These are phyloP conservation scores for Crotalaria pallida DNA, from an alignment of 306 rosid species.

Conservation along the genomic window DNA sequence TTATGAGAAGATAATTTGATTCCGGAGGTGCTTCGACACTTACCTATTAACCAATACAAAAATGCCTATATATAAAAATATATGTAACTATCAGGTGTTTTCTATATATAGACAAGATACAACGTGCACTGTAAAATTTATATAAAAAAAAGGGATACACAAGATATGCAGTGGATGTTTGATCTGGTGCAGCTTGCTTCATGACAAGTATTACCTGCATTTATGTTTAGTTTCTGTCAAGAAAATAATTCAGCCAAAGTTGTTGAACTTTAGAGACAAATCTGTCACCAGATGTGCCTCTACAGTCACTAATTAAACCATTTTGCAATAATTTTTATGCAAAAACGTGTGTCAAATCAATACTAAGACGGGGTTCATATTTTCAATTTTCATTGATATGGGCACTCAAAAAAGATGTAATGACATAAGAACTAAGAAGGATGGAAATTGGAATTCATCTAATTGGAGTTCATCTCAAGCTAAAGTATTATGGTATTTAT, in stretches of 20 bases:
- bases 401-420: background rate
- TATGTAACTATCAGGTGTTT: background rate
- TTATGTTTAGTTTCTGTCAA: constrained; percentile 37
- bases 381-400: background rate
- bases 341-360: background rate
- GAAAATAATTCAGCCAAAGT: constrained; percentile 28
- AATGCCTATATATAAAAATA: constrained; percentile 9
- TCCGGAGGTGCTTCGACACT: constrained; percentile 28
- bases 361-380: background rate
- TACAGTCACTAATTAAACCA: constrained; percentile 24
- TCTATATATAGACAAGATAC: no score
- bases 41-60: constrained; percentile 13
- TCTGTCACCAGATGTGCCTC: constrained; percentile 32
- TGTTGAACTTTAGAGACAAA: constrained; percentile 32
- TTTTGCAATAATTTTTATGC: no score
- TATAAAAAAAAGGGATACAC: no score
- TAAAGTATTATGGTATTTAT: background rate
- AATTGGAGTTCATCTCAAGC: background rate
- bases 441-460: background rate
- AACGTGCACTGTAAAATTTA: no score
- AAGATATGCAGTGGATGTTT: no score
- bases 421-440: background rate
- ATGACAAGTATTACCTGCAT: background rate
- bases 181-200: no score
- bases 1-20: constrained; percentile 30